These are phyloP conservation scores for Sinapis alba DNA, from an alignment of 441 rosid genomes.

Conservation along the genomic window DNA sequence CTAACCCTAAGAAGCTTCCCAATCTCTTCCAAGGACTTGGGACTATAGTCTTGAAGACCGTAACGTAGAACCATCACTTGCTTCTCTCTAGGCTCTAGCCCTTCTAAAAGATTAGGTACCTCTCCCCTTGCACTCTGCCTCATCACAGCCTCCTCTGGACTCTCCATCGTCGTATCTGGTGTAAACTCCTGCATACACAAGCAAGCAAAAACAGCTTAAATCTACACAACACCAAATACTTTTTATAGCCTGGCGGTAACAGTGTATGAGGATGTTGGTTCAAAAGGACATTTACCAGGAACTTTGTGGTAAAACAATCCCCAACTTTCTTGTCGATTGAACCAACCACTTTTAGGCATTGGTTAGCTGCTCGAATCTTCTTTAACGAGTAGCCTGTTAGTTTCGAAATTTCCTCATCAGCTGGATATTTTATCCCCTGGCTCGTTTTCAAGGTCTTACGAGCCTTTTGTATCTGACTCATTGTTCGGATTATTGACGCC, in stretches of 20 bases:
- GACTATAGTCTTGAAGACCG: conserved; percentile 57
- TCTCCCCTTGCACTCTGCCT: conserved; percentile 63
- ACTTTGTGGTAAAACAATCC: conserved; percentile 51
- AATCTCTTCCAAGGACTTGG: conserved; percentile 77
- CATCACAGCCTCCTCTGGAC: conserved; percentile 58
- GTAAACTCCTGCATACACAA: conserved; percentile 57
- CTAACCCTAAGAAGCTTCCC: conserved; percentile 68
- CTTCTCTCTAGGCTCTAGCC: conserved; percentile 69
- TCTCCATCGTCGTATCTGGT: conserved; percentile 50
- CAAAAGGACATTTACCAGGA: conserved; percentile 49
- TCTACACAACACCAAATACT: not conserved
- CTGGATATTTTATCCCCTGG: conserved; percentile 54
- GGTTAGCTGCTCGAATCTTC: conserved; percentile 68
- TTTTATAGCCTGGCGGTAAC: not conserved
- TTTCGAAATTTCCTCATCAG: conserved; percentile 64
- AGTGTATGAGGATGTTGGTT: not conserved
- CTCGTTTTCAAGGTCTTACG: conserved; percentile 52
- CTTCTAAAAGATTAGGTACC: conserved; percentile 49
- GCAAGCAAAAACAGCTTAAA: conserved; percentile 1
- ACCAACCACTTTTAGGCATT: conserved; percentile 73
- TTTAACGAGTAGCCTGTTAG: conserved; percentile 62
- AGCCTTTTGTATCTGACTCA: conserved; percentile 68
- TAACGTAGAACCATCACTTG: conserved; percentile 65
- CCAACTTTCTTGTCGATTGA: conserved; percentile 73
- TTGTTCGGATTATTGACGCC: conserved; percentile 53